Percentiles rank a stretch among this genome's conserved stretches.
Evolutionary conservation across 2,329 filamentous ascomycete species (phyloP).

Genomic region (Diplocarpon rosae): DNA sequence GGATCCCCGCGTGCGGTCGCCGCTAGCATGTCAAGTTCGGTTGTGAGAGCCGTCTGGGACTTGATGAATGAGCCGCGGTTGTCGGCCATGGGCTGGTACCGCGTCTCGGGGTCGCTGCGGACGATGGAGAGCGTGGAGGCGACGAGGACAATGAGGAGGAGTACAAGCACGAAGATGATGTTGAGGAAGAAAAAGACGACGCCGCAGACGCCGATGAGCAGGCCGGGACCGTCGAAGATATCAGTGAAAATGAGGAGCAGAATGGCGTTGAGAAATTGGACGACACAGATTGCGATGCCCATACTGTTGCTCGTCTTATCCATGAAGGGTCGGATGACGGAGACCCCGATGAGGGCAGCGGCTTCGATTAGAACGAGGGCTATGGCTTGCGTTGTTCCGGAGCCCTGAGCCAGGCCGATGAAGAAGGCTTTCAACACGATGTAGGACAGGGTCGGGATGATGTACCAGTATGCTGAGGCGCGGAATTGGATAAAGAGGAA

Average conservation of each 20-base stretch:
- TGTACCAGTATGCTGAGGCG: constrained; percentile 90
- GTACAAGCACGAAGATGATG: constrained; percentile 68
- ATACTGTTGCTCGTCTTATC: constrained; percentile 96
- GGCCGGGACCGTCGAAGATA: constrained; percentile 70
- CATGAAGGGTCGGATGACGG: constrained; percentile 88
- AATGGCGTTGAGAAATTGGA: constrained; percentile 86
- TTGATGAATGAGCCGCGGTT: constrained; percentile 97
- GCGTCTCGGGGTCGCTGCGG: constrained; percentile 86
- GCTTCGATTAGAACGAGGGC: constrained; percentile 77
- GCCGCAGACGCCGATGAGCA: constrained; percentile 81
- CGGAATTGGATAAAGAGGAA: constrained; percentile 97
- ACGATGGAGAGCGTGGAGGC: constrained; percentile 70
- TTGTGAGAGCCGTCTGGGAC: constrained; percentile 77
- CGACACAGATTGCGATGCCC: constrained; percentile 81
- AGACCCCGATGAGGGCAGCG: constrained; percentile 62
- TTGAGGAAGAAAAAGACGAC: constrained; percentile 85
- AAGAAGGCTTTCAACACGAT: constrained; percentile 79
- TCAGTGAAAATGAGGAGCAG: constrained; percentile 83
- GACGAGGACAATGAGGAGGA: constrained; percentile 72
- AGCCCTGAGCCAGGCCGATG: constrained; percentile 66
- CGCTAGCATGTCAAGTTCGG: constrained; percentile 81
- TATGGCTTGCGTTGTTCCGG: constrained; percentile 64
- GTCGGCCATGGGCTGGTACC: constrained; percentile 94
- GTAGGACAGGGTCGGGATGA: constrained; percentile 69
- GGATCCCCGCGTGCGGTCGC: constrained; percentile 69